Base-by-base conservation (phyloP, 2,329 filamentous ascomycete species). In the Microcera coccophila region DNA sequence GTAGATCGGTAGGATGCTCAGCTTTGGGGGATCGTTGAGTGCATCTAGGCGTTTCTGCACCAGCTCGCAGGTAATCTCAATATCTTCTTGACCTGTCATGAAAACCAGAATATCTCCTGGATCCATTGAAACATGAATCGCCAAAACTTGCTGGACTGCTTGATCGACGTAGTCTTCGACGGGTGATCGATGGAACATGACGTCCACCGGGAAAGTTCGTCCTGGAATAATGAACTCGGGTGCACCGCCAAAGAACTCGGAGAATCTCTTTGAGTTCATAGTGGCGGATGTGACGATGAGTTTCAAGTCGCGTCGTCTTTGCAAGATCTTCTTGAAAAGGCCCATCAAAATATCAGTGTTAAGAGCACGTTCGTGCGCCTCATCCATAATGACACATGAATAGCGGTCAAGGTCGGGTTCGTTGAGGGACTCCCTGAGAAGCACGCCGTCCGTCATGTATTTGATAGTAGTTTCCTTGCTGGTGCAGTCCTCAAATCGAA, bases 31-130 rank as follows among this genome's bases (percentile, higher is more conserved):
- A 58, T 98, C 90, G 50, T 96, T 97, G 22, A 98, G 77, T 21
- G 91, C 79, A 51, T 88, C 85, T 14, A 98, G 73, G 33, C 93
- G 78, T 62, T 96, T 91, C 41, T 88, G 87, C 3, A 97, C 78
- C 16, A 97, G 73, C 60, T 98, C 93, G 62, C 93, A 98, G 0
- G 94, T 98, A 32, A 86, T 86, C 65, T 98, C 93, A 48, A 98
- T 98, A 60, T 98, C 93, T 67, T 98, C 94, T 64, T 97, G 93
- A 10, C 93, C 93, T 0, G 94, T 98, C 93, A 98, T 98, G 67
- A 98, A 98, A 8, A 98, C 91, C 8, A 98, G 73, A 42, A 98
- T 97, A 67, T 98, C 93, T 11, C 93, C 93, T 1, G 82, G 69
- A 1, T 88, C 88, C 74, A 97, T 94, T 0, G 90, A 95, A 10